Conservation (phyloP, 202 grass and related monocot species). For the Digitaria exilis region DNA sequence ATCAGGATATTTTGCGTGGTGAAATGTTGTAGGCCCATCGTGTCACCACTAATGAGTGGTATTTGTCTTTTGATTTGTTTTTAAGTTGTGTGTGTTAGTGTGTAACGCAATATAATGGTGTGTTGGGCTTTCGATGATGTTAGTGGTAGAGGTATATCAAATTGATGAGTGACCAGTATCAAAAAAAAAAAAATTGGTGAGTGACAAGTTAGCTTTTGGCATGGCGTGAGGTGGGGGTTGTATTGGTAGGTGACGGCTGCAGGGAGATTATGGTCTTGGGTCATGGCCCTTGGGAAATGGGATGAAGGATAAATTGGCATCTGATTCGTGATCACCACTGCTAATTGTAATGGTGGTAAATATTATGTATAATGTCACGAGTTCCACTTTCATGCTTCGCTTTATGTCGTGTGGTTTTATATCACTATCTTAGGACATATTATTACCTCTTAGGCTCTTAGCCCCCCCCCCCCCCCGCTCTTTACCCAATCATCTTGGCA, state of each 20-base stretch:
- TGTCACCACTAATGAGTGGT: background rate
- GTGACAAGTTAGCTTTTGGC: background rate
- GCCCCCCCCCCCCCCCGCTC: too few species aligned
- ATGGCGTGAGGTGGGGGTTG: background rate
- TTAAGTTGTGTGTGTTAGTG: background rate
- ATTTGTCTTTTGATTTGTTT: constrained; percentile 5
- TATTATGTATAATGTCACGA: background rate
- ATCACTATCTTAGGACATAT: too few species aligned
- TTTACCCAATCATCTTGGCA: too few species aligned
- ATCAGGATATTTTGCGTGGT: background rate
- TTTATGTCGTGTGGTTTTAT: background rate
- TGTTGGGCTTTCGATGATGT: background rate
- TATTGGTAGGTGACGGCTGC: background rate
- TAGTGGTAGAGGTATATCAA: background rate
- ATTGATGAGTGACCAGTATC: too few species aligned
- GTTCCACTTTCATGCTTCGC: background rate
- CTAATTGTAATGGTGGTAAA: background rate
- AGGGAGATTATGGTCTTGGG: background rate
- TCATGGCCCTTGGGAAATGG: too few species aligned
- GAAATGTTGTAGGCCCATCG: background rate
- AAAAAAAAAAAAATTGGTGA: too few species aligned
- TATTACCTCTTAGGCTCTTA: too few species aligned
- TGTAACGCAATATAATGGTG: background rate
- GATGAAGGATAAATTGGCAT: background rate
- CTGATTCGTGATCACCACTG: background rate